Percentiles rank a stretch among this genome's conserved stretches.
phyloP scores from a whole-genome alignment of 805 yeast genomes.

The Candida ascalaphidarum region DNA sequence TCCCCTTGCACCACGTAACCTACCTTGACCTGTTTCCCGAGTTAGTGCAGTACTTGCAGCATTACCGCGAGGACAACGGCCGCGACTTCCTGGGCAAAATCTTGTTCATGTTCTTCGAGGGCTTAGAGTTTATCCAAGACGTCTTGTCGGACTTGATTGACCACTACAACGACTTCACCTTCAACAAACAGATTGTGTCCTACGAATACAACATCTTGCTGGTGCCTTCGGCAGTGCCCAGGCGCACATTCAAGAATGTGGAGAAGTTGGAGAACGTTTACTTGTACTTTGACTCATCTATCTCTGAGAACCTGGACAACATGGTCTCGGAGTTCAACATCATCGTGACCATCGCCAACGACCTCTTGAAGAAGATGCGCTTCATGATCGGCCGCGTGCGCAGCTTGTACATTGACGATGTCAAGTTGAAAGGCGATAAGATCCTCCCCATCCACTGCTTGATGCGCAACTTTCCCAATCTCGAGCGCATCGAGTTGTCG shows the following conservation, averaged over 20 bases:
- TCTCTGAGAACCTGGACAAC: no score
- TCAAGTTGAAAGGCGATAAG: conserved; percentile 19
- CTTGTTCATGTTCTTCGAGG: conserved; percentile 30
- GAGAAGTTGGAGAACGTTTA: conserved; percentile 16
- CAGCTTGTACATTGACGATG: conserved; percentile 25
- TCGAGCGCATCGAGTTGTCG: conserved; percentile 12
- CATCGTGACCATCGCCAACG: conserved; percentile 22
- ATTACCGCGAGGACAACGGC: conserved; percentile 1
- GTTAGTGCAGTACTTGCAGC: conserved; percentile 9
- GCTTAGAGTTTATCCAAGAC: conserved; percentile 21
- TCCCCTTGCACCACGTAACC: conserved; percentile 14
- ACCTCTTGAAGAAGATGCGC: conserved; percentile 23
- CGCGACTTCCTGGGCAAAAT: conserved; percentile 19
- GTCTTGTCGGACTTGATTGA: conserved; percentile 22
- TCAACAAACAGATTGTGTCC: no score
- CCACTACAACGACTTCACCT: conserved; percentile 10
- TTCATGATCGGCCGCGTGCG: conserved; percentile 24
- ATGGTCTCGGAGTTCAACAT: conserved; percentile 13
- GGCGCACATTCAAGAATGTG: no score
- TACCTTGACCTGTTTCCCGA: conserved; percentile 16
- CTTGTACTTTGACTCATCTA: conserved; percentile 25
- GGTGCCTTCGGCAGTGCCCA: no score
- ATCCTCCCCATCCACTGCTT: conserved; percentile 19
- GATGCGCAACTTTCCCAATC: conserved; percentile 21
- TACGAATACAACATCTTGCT: no score